Conservation (phyloP, 2,329 filamentous ascomycete species). For the Sordariomycetes sp. region DNA sequence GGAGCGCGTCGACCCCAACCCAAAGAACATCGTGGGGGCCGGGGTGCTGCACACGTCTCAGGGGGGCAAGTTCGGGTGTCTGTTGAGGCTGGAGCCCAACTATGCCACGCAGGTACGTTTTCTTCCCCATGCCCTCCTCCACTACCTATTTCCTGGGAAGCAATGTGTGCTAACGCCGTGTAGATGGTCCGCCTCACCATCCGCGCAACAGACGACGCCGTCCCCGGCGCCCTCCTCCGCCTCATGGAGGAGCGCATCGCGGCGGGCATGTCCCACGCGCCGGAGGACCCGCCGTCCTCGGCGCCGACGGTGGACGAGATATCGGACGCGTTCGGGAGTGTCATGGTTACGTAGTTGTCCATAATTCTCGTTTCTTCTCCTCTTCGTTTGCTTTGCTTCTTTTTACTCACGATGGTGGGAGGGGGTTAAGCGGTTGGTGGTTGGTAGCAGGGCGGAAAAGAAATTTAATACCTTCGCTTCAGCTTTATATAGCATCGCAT, state of each 20-base stretch:
- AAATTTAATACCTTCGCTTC: neutral
- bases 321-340: conserved; percentile 42
- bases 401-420: neutral
- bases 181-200: conserved; percentile 95
- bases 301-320: conserved; percentile 37
- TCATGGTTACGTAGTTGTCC: conserved; percentile 34
- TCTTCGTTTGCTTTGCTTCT: neutral
- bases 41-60: conserved; percentile 75
- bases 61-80: conserved; percentile 85
- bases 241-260: conserved; percentile 78
- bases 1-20: conserved; percentile 79
- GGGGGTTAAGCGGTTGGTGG: neutral
- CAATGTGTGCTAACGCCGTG: conserved; percentile 12
- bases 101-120: conserved; percentile 72
- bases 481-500: too few relatives aligned
- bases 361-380: neutral
- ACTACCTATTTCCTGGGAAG: neutral
- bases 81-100: conserved; percentile 91
- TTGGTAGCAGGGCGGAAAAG: neutral
- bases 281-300: conserved; percentile 18
- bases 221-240: conserved; percentile 70
- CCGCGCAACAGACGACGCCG: conserved; percentile 82
- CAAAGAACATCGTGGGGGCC: conserved; percentile 86
- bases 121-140: neutral
- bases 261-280: conserved; percentile 31